Evolutionary conservation across 2,329 filamentous ascomycete species (phyloP).

Genomic region (Ciborinia camelliae): DNA sequence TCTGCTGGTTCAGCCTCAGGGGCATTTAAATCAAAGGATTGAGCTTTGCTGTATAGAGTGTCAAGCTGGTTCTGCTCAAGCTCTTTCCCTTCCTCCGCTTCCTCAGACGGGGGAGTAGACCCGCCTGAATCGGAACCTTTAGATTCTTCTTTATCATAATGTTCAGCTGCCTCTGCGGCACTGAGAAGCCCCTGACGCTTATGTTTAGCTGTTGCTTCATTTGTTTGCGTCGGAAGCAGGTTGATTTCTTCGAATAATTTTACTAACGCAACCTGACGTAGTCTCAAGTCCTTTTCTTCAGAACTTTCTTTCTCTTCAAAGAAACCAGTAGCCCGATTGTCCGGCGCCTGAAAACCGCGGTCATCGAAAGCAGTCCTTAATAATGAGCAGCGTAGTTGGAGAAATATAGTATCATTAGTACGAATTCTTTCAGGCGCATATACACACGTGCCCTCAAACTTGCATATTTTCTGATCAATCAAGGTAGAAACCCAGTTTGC

Average conservation of each 20-base stretch:
- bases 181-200: conserved; percentile 80
- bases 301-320: conserved; percentile 83
- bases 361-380: conserved; percentile 70
- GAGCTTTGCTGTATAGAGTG: conserved; percentile 88
- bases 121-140: conserved; percentile 35
- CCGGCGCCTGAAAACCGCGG: conserved; percentile 56
- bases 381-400: conserved; percentile 79
- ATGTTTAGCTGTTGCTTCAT: conserved; percentile 69
- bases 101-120: conserved; percentile 51
- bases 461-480: conserved; percentile 85
- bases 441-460: conserved; percentile 82
- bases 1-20: conserved; percentile 79
- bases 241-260: conserved; percentile 88
- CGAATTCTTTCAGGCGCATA: conserved; percentile 81
- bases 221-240: conserved; percentile 70
- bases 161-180: conserved; percentile 84
- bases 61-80: conserved; percentile 95
- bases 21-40: conserved; percentile 93
- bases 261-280: conserved; percentile 84
- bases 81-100: conserved; percentile 80
- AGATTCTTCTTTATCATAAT: conserved; percentile 57
- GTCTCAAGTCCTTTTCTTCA: conserved; percentile 78
- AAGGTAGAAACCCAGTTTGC: conserved; percentile 90
- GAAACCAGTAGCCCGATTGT: conserved; percentile 68
- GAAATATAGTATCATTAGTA: conserved; percentile 90